Evolutionary conservation across 306 rosid species (phyloP), one percentile per base, ranked within the genome.

Genomic region (Quercus gilva): DNA sequence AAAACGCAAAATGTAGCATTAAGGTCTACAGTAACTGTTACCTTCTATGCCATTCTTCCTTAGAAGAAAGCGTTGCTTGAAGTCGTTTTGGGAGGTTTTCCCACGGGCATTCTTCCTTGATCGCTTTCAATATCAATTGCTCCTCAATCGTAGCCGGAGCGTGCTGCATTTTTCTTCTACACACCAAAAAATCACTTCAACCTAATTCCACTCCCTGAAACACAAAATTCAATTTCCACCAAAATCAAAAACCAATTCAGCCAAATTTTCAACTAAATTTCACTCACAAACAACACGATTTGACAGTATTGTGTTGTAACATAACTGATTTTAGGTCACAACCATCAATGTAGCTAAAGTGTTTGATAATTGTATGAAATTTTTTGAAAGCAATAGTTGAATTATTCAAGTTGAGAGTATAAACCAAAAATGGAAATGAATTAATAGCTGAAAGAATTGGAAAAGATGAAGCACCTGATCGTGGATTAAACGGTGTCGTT

Each of bases 11-110:
- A 41, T 41, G 12, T 41, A 41, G 45, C 45, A 41, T 41, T 8
- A 8, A 41, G 45, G 0, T 41, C 45, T 41, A 41, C 45, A 41
- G 45, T 41, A 41, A 41, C 35, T 25, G 85, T 61, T 71, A 94
- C 97, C 94, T 91, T 88, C 85, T 84, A 78, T 89, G 89, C 98
- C 98, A 94, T 73, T 94, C 98, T 84, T 94, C 97, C 69, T 79
- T 94, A 28, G 98, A 85, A 60, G 97, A 79, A 75, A 94, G 79
- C 5, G 86, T 82, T 29, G 81, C 86, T 78, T 88, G 94, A 80
- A 94, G 96, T 78, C 98, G 89, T 85, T 85, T 89, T 1, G 97
- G 94, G 68, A 94, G 92, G 83, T 45, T 94, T 64, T 92, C 97
- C 97, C 97, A 94, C 15, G 85, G 79, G 26, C 94, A 92, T 81